phyloP scores from a whole-genome alignment of 2,329 filamentous ascomycete species.

The Ophiostoma sp. region DNA sequence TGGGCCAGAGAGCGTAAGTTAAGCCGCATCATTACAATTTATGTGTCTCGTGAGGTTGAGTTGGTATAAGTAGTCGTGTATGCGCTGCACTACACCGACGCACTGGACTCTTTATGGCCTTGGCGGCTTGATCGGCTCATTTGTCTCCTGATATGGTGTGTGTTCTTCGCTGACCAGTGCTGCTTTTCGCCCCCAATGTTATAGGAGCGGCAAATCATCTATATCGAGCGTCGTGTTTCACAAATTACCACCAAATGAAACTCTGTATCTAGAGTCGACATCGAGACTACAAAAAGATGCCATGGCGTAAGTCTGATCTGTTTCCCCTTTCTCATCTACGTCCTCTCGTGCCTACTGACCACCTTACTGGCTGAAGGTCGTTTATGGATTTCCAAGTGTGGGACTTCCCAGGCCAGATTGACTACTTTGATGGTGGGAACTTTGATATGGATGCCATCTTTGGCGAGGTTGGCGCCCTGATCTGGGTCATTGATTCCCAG shows the following conservation, averaged over 20 bases:
- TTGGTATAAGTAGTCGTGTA: too few species aligned
- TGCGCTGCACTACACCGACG: too few species aligned
- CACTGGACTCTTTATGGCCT: too few species aligned
- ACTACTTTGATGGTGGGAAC: conserved; percentile 76
- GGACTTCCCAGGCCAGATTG: conserved; percentile 93
- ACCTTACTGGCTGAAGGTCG: conserved; percentile 46
- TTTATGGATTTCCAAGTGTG: conserved; percentile 99
- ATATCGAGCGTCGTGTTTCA: conserved; percentile 99
- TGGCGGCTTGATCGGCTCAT: not conserved
- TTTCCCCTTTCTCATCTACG: not conserved
- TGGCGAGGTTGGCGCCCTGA: conserved; percentile 84
- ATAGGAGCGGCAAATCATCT: conserved; percentile 93
- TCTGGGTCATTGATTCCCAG: conserved; percentile 98
- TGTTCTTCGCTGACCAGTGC: conserved; percentile 4
- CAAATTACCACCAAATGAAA: conserved; percentile 93
- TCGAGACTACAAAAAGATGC: conserved; percentile 90
- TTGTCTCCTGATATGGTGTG: conserved; percentile 6
- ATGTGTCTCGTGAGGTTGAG: not conserved
- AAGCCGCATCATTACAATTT: not conserved
- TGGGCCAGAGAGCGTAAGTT: conserved; percentile 85
- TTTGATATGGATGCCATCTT: conserved; percentile 94
- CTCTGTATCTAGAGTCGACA: conserved; percentile 90
- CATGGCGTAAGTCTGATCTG: conserved; percentile 63
- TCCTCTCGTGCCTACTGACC: too few species aligned
- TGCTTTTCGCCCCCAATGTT: not conserved